Conservation (phyloP, 148 eudicot species). For the Vaccinium myrtillus region DNA sequence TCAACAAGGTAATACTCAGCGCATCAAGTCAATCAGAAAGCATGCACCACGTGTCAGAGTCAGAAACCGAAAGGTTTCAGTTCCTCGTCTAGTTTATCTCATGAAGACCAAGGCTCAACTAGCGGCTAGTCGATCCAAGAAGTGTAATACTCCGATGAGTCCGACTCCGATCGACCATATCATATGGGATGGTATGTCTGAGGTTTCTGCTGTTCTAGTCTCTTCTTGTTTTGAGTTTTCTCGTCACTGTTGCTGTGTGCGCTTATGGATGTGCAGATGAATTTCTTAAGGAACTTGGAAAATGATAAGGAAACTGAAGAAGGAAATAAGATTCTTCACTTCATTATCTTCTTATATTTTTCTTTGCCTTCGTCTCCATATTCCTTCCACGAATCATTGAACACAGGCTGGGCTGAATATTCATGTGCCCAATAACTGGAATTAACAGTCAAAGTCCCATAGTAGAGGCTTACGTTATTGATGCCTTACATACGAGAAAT, state of each 20-base stretch:
- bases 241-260: background rate
- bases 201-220: background rate
- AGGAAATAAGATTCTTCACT: background rate
- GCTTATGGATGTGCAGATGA: background rate
- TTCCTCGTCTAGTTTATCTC: slow-evolving; percentile 9
- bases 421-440: background rate
- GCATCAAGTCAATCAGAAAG: background rate
- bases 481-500: background rate
- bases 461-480: background rate
- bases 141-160: background rate
- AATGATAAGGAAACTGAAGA: background rate
- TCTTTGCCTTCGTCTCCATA: background rate
- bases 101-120: background rate
- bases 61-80: slow-evolving; percentile 12
- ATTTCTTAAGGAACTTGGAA: background rate
- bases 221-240: slow-evolving; percentile 3
- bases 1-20: slow-evolving; percentile 8
- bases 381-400: background rate
- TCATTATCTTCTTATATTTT: background rate
- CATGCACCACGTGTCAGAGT: background rate
- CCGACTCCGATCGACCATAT: slow-evolving; percentile 8
- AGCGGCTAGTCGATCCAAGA: background rate
- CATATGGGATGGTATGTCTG: slow-evolving; percentile 16
- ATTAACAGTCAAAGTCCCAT: background rate
- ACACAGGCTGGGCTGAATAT: background rate